A percentile compares a stretch with the other conserved stretches of the same genome.
phyloP scores from a whole-genome alignment of 2,329 filamentous ascomycete genomes.

The Drechslera avenae region DNA sequence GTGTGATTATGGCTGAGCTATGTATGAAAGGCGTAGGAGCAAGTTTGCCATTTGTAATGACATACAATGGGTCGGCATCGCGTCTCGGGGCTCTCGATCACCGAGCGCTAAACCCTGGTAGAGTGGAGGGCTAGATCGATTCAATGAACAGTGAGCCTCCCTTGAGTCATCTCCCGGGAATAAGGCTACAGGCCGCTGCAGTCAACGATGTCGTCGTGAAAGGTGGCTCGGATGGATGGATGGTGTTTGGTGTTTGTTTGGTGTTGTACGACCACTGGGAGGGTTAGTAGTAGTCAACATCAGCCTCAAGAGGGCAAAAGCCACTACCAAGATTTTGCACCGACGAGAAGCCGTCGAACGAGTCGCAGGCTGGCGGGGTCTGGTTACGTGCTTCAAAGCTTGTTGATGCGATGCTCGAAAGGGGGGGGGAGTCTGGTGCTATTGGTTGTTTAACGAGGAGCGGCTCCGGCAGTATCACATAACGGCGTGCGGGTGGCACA shows the following conservation, averaged over 20 bases:
- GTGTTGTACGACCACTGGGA: too few relatives aligned
- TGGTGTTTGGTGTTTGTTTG: too few relatives aligned
- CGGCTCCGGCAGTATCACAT: slow-evolving; percentile 1
- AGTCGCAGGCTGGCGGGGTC: slow-evolving; percentile 4
- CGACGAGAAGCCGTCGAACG: not conserved
- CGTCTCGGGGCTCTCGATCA: slow-evolving; percentile 8
- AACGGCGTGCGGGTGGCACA: not conserved
- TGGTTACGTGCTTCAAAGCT: not conserved
- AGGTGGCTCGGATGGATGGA: too few relatives aligned
- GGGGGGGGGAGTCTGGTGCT: too few relatives aligned
- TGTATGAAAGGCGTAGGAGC: slow-evolving; percentile 1
- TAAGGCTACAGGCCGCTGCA: not conserved
- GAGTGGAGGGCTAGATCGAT: slow-evolving; percentile 15
- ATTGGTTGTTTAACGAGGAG: not conserved
- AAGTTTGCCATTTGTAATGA: not conserved
- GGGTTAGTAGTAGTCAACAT: not conserved
- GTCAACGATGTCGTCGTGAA: too few relatives aligned
- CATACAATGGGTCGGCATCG: slow-evolving; percentile 1
- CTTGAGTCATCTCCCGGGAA: slow-evolving; percentile 1
- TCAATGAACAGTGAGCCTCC: not conserved
- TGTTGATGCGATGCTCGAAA: not conserved
- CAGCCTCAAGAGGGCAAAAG: too few relatives aligned
- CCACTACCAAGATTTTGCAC: too few relatives aligned
- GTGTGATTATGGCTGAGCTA: not conserved
- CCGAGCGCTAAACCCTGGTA: slow-evolving; percentile 13